Percentiles rank a stretch among this genome's conserved stretches.
These are phyloP conservation scores for Amanita rubescens DNA, from an alignment of 768 basidiomycete species.

Conservation along the genomic window DNA sequence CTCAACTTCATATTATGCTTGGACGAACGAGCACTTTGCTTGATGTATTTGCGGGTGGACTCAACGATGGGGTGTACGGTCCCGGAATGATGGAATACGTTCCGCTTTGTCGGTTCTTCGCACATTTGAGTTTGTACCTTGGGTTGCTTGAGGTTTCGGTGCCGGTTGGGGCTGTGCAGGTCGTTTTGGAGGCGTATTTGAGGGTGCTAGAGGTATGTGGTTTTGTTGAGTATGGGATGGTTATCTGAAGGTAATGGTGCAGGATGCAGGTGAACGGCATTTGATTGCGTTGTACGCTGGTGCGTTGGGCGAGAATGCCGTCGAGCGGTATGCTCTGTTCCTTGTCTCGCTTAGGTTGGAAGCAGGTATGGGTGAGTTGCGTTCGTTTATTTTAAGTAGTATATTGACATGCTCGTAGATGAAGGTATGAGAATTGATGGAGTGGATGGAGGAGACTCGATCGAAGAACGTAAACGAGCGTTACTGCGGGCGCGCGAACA, in stretches of 20 bases:
- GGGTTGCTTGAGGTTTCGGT: slow-evolving; percentile 73
- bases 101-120: slow-evolving; percentile 81
- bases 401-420: background rate
- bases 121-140: slow-evolving; percentile 86
- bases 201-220: slow-evolving; percentile 84
- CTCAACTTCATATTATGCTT: slow-evolving; percentile 74
- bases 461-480: slow-evolving; percentile 48
- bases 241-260: too few relatives aligned
- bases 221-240: too few relatives aligned
- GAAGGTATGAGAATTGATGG: slow-evolving; percentile 13
- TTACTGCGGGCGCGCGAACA: slow-evolving; percentile 75
- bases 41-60: slow-evolving; percentile 58
- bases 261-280: slow-evolving; percentile 14
- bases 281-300: slow-evolving; percentile 83
- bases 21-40: slow-evolving; percentile 62
- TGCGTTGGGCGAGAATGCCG: slow-evolving; percentile 83
- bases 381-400: too few relatives aligned
- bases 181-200: slow-evolving; percentile 84
- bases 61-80: slow-evolving; percentile 42
- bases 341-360: slow-evolving; percentile 64
- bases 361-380: slow-evolving; percentile 14
- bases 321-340: slow-evolving; percentile 89
- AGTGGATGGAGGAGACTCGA: too few relatives aligned
- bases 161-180: too few relatives aligned
- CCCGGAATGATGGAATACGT: slow-evolving; percentile 52